Evolutionary conservation across 2,329 filamentous ascomycete species (phyloP).

Genomic region (Colletotrichum truncatum): DNA sequence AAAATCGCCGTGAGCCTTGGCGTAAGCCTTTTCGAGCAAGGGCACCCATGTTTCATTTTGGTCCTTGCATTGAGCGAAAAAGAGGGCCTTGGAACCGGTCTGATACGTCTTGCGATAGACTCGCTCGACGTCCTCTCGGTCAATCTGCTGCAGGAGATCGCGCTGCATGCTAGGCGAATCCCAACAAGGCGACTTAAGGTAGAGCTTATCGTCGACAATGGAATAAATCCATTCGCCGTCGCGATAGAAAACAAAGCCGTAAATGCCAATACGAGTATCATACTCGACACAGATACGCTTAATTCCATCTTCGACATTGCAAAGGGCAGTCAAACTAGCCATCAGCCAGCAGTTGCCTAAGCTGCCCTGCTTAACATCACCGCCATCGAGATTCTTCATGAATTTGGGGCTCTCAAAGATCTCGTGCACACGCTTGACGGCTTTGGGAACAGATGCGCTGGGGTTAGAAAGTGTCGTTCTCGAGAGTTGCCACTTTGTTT

Average conservation of each 20-base stretch:
- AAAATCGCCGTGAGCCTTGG: constrained; percentile 85
- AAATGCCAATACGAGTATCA: constrained; percentile 80
- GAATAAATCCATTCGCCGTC: constrained; percentile 94
- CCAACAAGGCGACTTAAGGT: constrained; percentile 83
- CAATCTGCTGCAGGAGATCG: constrained; percentile 78
- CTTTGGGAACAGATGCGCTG: constrained; percentile 68
- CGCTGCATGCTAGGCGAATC: constrained; percentile 81
- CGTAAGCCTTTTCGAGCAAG: constrained; percentile 83
- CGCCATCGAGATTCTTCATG: constrained; percentile 69
- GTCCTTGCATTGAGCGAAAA: constrained; percentile 80
- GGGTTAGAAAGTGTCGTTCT: constrained; percentile 54
- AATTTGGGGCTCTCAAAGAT: constrained; percentile 81
- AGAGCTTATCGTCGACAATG: constrained; percentile 91
- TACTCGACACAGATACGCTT: constrained; percentile 79
- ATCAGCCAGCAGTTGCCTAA: constrained; percentile 88
- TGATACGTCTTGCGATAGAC: constrained; percentile 78
- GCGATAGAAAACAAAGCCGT: constrained; percentile 88
- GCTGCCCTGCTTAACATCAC: constrained; percentile 80
- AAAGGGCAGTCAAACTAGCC: constrained; percentile 79
- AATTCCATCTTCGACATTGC: constrained; percentile 76
- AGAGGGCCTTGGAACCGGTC: constrained; percentile 79
- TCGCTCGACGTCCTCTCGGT: constrained; percentile 76
- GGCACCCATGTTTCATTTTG: constrained; percentile 87
- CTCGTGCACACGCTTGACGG: constrained; percentile 79
- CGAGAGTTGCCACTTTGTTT: constrained; percentile 61